Conservation (phyloP, 2,329 filamentous ascomycete genomes). For the Arachnopeziza araneosa region DNA sequence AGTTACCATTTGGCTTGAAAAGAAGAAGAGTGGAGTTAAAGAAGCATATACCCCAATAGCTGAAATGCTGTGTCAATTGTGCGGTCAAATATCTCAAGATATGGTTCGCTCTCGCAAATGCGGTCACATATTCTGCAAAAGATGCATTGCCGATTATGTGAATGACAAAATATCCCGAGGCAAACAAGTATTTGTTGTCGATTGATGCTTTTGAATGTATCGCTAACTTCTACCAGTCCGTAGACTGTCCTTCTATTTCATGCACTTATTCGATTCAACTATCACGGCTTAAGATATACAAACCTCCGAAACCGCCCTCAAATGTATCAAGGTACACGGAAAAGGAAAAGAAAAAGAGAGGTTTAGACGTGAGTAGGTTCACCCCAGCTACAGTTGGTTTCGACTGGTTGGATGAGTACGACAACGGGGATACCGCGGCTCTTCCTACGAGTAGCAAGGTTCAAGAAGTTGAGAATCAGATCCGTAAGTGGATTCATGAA, state of each 20-base stretch:
- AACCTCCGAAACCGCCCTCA: neutral
- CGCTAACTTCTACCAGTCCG: too few relatives aligned
- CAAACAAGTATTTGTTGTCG: neutral
- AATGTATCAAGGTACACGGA: neutral
- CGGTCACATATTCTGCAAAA: neutral
- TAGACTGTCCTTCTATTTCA: too few relatives aligned
- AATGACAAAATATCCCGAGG: neutral
- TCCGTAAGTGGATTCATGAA: slow-evolving; percentile 34
- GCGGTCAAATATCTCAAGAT: neutral
- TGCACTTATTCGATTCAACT: too few relatives aligned
- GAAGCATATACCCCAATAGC: neutral
- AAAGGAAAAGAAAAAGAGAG: neutral
- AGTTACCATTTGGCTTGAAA: neutral
- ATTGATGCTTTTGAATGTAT: too few relatives aligned
- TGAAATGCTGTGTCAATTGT: neutral
- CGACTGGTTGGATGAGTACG: slow-evolving; percentile 6
- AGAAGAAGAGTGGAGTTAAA: neutral
- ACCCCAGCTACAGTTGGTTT: neutral
- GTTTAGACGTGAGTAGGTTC: neutral
- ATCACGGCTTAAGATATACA: too few relatives aligned
- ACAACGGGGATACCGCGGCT: slow-evolving; percentile 13
- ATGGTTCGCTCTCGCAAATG: neutral
- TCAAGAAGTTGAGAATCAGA: slow-evolving; percentile 22
- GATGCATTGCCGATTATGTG: neutral
- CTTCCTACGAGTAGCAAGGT: slow-evolving; percentile 33